These are phyloP conservation scores for Pezicula carpinea DNA, from an alignment of 2,329 filamentous ascomycete genomes.

Conservation along the genomic window DNA sequence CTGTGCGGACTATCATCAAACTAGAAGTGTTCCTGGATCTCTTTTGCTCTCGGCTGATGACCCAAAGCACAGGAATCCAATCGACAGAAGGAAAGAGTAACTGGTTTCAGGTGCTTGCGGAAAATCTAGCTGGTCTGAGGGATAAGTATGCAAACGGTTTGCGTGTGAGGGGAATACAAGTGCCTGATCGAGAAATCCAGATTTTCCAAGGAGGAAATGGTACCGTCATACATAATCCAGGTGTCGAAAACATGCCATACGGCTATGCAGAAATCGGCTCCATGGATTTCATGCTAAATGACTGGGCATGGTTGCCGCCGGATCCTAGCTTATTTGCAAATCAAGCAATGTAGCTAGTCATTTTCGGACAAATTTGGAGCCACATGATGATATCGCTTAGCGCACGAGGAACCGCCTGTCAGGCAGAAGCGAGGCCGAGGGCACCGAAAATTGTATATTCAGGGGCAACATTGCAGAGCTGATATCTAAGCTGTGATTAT, in stretches of 20 bases:
- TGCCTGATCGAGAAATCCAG: neutral
- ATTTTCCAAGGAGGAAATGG: neutral
- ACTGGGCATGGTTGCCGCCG: neutral
- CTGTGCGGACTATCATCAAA: conserved; percentile 1
- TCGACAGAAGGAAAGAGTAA: neutral
- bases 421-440: no score
- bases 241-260: neutral
- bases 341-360: no score
- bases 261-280: neutral
- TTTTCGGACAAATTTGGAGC: neutral
- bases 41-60: conserved; percentile 1
- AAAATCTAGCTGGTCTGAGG: conserved; percentile 60
- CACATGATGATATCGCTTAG: no score
- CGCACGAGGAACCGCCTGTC: no score
- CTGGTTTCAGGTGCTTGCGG: conserved; percentile 51
- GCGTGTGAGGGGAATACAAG: no score
- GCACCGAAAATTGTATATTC: no score
- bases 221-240: neutral
- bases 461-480: no score
- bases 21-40: conserved; percentile 6
- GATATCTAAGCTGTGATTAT: no score
- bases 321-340: no score
- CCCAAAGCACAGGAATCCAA: neutral
- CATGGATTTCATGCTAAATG: neutral
- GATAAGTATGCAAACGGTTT: no score